Evolutionary conservation across 2,329 filamentous ascomycete species (phyloP), one percentile per base, ranked within the genome.

Genomic region (Zelopaecilomyces penicillatus): DNA sequence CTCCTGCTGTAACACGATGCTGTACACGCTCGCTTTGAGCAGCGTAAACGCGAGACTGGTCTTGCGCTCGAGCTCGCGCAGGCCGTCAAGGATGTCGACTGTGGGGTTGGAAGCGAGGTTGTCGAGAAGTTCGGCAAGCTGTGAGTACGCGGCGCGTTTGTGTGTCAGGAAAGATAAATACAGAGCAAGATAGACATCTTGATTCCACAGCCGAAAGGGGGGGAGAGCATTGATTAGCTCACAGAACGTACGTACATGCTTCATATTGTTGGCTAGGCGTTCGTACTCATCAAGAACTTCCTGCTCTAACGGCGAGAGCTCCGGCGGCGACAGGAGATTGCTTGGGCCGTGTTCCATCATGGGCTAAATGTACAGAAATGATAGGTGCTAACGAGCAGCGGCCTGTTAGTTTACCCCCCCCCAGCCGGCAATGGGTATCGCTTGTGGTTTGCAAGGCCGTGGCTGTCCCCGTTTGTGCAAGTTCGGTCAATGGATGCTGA

Each of bases 1-100:
- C 76, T 97, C 87, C 75, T 97, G 91, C 76, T 98, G 91, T 70
- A 98, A 66, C 50, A 98, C 90, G 70, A 98, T 98, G 62, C 87
- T 95, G 70, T 98, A 98, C 52, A 98, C 93, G 65, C 91, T 97
- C 12, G 93, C 91, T 72, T 98, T 98, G 61, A 98, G 76, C 61
- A 97, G 68, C 50, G 93, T 98, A 66, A 95, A 97, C 26, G 96
- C 91, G 44, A 95, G 73, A 54, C 88, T 89, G 37, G 91, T 96
- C 73, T 97, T 96, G 56, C 93, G 76, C 72, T 98, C 93, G 44
- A 98, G 73, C 37, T 90, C 83, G 43, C 93, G 75, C 55, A 98
- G 73, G 6, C 87, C 84, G 64, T 98, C 88, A 43, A 94, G 75
- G 46, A 94, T 90, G 53, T 86, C 87, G 5, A 85, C 83, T 26